A percentile compares a stretch with the other conserved stretches of the same genome.
phyloP scores from a whole-genome alignment of 2,329 filamentous ascomycete species.

The Paracamarosporium sp. region DNA sequence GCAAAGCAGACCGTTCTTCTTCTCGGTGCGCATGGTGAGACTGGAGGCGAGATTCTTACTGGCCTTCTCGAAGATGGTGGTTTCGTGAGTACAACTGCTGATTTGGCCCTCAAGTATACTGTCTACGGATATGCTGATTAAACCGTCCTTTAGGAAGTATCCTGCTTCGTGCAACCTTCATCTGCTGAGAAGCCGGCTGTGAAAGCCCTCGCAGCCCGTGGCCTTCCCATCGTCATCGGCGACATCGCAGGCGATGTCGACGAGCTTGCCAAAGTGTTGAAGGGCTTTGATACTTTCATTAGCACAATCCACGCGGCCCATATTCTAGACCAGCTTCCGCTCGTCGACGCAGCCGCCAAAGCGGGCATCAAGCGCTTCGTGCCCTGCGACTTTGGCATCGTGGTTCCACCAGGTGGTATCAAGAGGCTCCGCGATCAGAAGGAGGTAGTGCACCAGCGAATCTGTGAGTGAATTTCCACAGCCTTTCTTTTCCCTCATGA shows the following conservation, averaged over 20 bases:
- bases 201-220: slow-evolving; percentile 47
- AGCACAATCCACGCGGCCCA: slow-evolving; percentile 20
- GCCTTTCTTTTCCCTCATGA: background rate
- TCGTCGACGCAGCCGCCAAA: slow-evolving; percentile 34
- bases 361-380: slow-evolving; percentile 42
- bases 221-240: slow-evolving; percentile 52
- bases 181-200: slow-evolving; percentile 58
- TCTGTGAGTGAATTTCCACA: slow-evolving; percentile 38
- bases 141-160: background rate
- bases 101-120: background rate
- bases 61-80: slow-evolving; percentile 39
- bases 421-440: slow-evolving; percentile 56
- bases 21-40: slow-evolving; percentile 53
- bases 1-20: slow-evolving; percentile 22
- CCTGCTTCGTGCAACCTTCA: slow-evolving; percentile 50
- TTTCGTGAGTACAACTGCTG: background rate
- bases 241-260: slow-evolving; percentile 54
- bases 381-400: slow-evolving; percentile 42
- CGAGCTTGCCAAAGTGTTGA: slow-evolving; percentile 49
- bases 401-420: slow-evolving; percentile 53
- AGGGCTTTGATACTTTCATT: slow-evolving; percentile 33
- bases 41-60: slow-evolving; percentile 49
- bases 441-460: slow-evolving; percentile 58
- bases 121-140: background rate
- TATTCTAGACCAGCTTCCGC: slow-evolving; percentile 26